Base-by-base conservation (phyloP, 169 alveolate species). In the Perkinsus marinus region DNA sequence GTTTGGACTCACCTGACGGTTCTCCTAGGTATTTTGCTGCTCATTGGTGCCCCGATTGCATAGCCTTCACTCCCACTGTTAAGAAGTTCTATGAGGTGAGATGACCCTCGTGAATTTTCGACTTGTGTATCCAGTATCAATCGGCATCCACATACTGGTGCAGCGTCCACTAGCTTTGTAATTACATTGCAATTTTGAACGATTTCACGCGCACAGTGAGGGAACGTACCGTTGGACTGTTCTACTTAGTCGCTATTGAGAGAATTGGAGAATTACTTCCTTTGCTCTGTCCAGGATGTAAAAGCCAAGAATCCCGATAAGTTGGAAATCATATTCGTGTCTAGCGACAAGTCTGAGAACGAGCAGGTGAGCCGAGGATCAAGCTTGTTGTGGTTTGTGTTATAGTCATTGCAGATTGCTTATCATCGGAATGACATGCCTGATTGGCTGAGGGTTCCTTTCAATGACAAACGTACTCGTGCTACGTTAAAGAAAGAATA, bases 11-110 rank as follows among this genome's bases (percentile, higher is more conserved):
- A n/a, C n/a, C n/a, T n/a, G n/a, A n/a, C n/a, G n/a, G n/a, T 41
- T 41, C 46, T 10, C 10, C 10, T 41, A 57, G 79, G 34, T 96
- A 94, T 92, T 96, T 94, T 92, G 92, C 96, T 89, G 97, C 97
- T 57, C 95, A 93, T 90, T 96, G 97, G 97, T 95, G 97, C 90
- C 95, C 95, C 47, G 97, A 96, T 19, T 95, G 96, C 93, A 89
- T 96, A 39, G 93, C 90, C 36, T 96, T 95, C 94, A 96, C 96
- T 47, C 96, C 96, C 39, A 94, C 92, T 10, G 93, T 96, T 9
- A 57, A 89, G 22, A 95, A 96, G 90, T 94, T 95, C 90, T 96
- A 96, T 93, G 91, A 94, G 41, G 95, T 57, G 34, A 16, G 79
- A 16, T 57, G 79, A 7, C 26, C 3, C 26, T 43, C 9, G 68